A percentile compares a stretch with the other conserved stretches of the same genome.
phyloP scores from a whole-genome alignment of 345 rosid species.

The Citrus sp. region DNA sequence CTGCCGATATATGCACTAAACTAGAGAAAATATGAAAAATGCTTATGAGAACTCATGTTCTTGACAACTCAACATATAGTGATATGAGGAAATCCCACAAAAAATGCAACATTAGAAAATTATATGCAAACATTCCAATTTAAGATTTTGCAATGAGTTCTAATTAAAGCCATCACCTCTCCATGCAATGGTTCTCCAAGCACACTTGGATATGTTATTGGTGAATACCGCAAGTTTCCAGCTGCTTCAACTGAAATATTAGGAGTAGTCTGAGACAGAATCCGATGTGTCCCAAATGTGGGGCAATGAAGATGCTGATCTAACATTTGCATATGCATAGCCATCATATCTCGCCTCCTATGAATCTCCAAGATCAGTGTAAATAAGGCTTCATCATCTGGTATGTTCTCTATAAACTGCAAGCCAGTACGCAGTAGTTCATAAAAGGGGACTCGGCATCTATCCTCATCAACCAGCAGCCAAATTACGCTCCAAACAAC shows the following conservation, averaged over 20 bases:
- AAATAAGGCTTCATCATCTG: conserved; percentile 95
- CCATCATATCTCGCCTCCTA: conserved; percentile 96
- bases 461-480: conserved; percentile 81
- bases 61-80: background rate
- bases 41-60: background rate
- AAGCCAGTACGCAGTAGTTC: conserved; percentile 86
- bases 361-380: conserved; percentile 93
- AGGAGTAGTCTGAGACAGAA: conserved; percentile 61
- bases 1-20: background rate
- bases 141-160: background rate
- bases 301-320: conserved; percentile 99
- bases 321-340: conserved; percentile 96
- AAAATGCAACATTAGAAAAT: background rate
- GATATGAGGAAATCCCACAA: background rate
- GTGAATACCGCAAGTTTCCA: conserved; percentile 74
- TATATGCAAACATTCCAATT: background rate
- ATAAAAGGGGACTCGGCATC: conserved; percentile 91
- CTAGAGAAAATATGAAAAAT: background rate
- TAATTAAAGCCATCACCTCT: conserved; percentile 60
- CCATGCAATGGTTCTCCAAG: conserved; percentile 97
- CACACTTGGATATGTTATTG: conserved; percentile 95
- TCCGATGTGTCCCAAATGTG: conserved; percentile 90
- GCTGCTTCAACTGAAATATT: conserved; percentile 68
- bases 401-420: conserved; percentile 94
- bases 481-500: conserved; percentile 95